phyloP scores from a whole-genome alignment of 2,329 filamentous ascomycete genomes.

The Alternaria solani region DNA sequence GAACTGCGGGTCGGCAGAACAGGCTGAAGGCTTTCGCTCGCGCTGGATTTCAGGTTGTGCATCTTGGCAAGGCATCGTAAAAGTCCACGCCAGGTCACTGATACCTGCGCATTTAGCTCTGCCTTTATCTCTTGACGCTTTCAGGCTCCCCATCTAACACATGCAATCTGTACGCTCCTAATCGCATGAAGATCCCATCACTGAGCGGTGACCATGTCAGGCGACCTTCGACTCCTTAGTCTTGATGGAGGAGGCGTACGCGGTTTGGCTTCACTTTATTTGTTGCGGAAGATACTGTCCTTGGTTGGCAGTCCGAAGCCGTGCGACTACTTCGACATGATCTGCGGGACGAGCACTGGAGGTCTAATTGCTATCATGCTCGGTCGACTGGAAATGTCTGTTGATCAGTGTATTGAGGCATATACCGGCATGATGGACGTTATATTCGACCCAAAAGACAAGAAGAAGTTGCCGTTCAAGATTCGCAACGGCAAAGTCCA shows the following conservation, averaged over 20 bases:
- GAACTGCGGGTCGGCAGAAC: background rate
- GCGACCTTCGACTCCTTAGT: slow-evolving; percentile 13
- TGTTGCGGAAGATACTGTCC: slow-evolving; percentile 13
- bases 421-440: slow-evolving; percentile 17
- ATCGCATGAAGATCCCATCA: background rate
- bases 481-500: slow-evolving; percentile 17
- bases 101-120: background rate
- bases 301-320: slow-evolving; percentile 20
- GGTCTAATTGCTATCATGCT: slow-evolving; percentile 30
- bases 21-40: background rate
- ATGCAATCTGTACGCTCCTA: background rate
- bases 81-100: background rate
- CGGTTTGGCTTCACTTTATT: slow-evolving; percentile 12
- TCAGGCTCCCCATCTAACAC: background rate
- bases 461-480: slow-evolving; percentile 7
- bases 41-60: background rate
- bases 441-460: slow-evolving; percentile 18
- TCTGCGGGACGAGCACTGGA: slow-evolving; percentile 32
- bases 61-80: background rate
- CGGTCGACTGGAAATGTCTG: slow-evolving; percentile 24
- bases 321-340: slow-evolving; percentile 29
- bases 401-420: slow-evolving; percentile 22
- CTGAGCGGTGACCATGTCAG: background rate
- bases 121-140: background rate
- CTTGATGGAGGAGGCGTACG: slow-evolving; percentile 18